Conservation (phyloP, 768 basidiomycete species). For the Myochromella boudieri region DNA sequence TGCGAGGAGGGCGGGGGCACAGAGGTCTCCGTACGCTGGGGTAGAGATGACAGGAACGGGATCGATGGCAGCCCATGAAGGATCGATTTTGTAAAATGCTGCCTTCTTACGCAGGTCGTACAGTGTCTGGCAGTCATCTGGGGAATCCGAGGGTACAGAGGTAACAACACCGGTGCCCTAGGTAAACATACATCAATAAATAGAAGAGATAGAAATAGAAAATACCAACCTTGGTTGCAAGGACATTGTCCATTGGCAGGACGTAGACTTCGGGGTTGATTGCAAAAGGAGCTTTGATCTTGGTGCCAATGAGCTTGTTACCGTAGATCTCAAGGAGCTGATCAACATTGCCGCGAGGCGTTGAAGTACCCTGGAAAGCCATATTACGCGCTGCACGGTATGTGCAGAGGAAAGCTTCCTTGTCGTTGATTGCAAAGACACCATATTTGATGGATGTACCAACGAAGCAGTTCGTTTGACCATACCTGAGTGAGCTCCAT, state of each 20-base stretch:
- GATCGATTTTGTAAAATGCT: slow-evolving; percentile 93
- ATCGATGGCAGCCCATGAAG: slow-evolving; percentile 81
- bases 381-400: slow-evolving; percentile 94
- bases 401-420: slow-evolving; percentile 88
- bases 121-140: slow-evolving; percentile 91
- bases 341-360: slow-evolving; percentile 66
- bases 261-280: slow-evolving; percentile 88
- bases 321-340: slow-evolving; percentile 82
- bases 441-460: slow-evolving; percentile 90
- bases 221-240: slow-evolving; percentile 78
- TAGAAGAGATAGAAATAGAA: background rate
- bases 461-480: slow-evolving; percentile 98
- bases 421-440: slow-evolving; percentile 83
- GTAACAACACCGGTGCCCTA: slow-evolving; percentile 98
- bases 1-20: slow-evolving; percentile 80
- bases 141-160: slow-evolving; percentile 97
- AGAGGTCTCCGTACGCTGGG: slow-evolving; percentile 90
- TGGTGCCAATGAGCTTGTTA: slow-evolving; percentile 79
- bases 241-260: slow-evolving; percentile 97
- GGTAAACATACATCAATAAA: slow-evolving; percentile 3
- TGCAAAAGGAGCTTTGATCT: slow-evolving; percentile 84
- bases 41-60: slow-evolving; percentile 88
- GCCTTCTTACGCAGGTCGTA: slow-evolving; percentile 94
- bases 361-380: slow-evolving; percentile 89
- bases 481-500: slow-evolving; percentile 61